These are phyloP conservation scores for Neurospora crassa DNA, from an alignment of 2,329 filamentous ascomycete species.

Conservation along the genomic window DNA sequence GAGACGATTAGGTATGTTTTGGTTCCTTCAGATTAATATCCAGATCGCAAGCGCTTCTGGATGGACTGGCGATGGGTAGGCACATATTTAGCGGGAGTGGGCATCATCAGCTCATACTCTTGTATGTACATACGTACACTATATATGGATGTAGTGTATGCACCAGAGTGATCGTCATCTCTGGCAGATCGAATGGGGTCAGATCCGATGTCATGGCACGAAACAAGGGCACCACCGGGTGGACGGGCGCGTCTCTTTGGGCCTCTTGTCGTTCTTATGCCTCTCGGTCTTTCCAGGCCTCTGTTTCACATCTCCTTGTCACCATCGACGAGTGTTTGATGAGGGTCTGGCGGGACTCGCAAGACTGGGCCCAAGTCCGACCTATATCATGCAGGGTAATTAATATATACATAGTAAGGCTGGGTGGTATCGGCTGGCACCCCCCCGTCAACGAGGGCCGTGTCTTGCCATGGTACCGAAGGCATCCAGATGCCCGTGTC, in stretches of 20 bases:
- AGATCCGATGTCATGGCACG: neutral
- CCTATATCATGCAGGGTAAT: neutral
- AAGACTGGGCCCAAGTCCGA: neutral
- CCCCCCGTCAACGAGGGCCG: neutral
- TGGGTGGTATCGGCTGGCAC: neutral
- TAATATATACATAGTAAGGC: neutral
- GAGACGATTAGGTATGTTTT: neutral
- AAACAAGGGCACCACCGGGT: neutral
- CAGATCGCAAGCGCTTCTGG: neutral
- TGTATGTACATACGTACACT: neutral
- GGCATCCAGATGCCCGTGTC: neutral
- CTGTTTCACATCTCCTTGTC: neutral
- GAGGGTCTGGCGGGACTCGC: neutral
- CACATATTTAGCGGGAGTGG: neutral
- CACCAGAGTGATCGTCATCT: neutral
- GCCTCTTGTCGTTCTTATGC: neutral
- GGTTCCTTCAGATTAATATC: neutral
- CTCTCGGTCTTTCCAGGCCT: neutral
- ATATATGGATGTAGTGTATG: neutral
- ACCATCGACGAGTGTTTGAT: neutral
- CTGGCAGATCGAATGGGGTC: neutral
- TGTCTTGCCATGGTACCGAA: neutral
- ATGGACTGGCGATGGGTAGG: neutral
- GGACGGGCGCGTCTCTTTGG: neutral
- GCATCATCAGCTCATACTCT: neutral